Evolutionary conservation across 495 filamentous ascomycete genomes (phyloP), one percentile per base, ranked within the genome.

Genomic region (Xylaria scruposa): DNA sequence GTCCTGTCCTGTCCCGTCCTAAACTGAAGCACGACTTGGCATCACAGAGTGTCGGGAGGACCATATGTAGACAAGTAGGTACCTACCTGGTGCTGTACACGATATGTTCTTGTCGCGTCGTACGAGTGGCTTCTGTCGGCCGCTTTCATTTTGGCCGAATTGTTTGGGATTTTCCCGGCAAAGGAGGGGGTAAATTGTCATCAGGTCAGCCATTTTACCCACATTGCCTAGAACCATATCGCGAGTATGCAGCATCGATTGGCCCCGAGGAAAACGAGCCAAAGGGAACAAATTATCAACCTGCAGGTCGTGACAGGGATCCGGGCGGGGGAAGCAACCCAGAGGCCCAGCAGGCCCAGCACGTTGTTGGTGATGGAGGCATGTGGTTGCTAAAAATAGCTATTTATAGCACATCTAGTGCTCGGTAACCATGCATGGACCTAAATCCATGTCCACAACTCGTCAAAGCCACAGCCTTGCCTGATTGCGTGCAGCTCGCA

Each of bases 341-440:
- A 60, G 15, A 9, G 15, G 38, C 26, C 9, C 19, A 42, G 38
- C 38, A 58, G 42, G 54, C 29, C 64, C 64, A 63, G 70, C 69
- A 67, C 61, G 42, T 62, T 71, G 66, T 69, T 67, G 53, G 66
- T 53, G 38, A 69, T 36, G 53, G 53, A 53, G 40, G 65, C 70
- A 69, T 74, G 74, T 75, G 65, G 67, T 68, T 75, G 53, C 78
- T 79, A 79, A 73, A 75, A 77, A 79, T 79, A 79, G 73, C 73
- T 77, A 78, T 78, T 75, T 74, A 73, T 78, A 79, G 76, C 76
- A 73, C 71, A 73, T 74, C 73, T 68, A 31, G 8, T 49, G 75
- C 65, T 72, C 73, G 70, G 73, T 62, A 74, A 51, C 73, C 67
- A 72, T 77, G 71, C 73, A 72, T 73, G 66, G 76, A 54, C 72